Conservation (phyloP, 2,329 filamentous ascomycete species). For the Fusarium longipes region DNA sequence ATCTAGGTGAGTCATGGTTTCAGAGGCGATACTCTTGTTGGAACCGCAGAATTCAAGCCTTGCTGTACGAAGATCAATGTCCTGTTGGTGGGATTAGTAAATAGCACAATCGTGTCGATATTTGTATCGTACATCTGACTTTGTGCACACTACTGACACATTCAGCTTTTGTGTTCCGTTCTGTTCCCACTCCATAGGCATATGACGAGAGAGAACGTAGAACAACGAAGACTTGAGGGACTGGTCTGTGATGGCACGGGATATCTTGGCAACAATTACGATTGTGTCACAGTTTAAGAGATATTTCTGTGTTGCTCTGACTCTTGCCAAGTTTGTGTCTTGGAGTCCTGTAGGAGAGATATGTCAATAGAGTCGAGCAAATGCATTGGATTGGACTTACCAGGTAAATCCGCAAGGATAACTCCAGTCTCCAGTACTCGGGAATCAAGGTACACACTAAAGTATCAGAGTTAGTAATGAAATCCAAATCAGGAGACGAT, state of each 20-base stretch:
- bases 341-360: slow-evolving; percentile 37
- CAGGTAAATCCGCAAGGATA: slow-evolving; percentile 52
- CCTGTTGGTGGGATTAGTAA: slow-evolving; percentile 33
- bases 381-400: slow-evolving; percentile 30
- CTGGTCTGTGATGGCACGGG: slow-evolving; percentile 48
- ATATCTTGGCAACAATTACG: slow-evolving; percentile 51
- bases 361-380: not conserved
- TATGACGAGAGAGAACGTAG: slow-evolving; percentile 45
- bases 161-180: slow-evolving; percentile 43
- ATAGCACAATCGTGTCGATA: not conserved
- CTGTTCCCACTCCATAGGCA: slow-evolving; percentile 46
- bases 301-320: slow-evolving; percentile 51
- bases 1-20: slow-evolving; percentile 43
- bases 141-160: slow-evolving; percentile 51
- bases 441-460: slow-evolving; percentile 48
- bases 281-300: slow-evolving; percentile 51
- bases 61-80: slow-evolving; percentile 46
- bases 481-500: rapidly evolving
- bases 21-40: slow-evolving; percentile 33
- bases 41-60: slow-evolving; percentile 46
- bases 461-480: not conserved
- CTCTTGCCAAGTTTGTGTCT: slow-evolving; percentile 52
- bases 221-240: slow-evolving; percentile 50
- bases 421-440: slow-evolving; percentile 49
- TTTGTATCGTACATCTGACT: slow-evolving; percentile 43